Conservation (phyloP, 495 filamentous ascomycete species). For the Sordaria brevicollis region DNA sequence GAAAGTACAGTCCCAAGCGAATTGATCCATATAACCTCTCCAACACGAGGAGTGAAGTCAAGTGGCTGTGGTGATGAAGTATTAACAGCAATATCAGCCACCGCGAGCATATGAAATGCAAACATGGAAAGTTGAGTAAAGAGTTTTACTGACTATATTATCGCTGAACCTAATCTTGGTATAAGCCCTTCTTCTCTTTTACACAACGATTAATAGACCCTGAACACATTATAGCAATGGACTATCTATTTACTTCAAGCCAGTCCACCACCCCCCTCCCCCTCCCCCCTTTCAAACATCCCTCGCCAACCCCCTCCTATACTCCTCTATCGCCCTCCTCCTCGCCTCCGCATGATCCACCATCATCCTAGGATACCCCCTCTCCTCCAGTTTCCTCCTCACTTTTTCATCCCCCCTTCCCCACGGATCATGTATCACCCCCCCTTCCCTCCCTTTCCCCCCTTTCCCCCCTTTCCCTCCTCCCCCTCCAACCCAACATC, state of each 20-base stretch:
- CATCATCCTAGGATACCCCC: conserved; percentile 63
- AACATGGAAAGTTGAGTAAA: background rate
- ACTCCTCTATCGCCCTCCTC: conserved; percentile 56
- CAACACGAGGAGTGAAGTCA: too few species aligned
- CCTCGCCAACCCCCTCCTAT: conserved; percentile 44
- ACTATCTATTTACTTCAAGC: too few species aligned
- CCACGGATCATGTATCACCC: conserved; percentile 67
- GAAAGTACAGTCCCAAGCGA: too few species aligned
- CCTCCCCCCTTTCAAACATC: background rate
- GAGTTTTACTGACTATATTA: background rate
- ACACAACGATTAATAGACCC: too few species aligned
- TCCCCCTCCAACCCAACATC: conserved; percentile 42
- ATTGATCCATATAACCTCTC: too few species aligned
- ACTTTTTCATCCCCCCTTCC: conserved; percentile 46
- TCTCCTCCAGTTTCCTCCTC: conserved; percentile 47
- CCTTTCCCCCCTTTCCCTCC: conserved; percentile 10
- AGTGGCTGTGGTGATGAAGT: too few species aligned
- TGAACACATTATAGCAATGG: too few species aligned
- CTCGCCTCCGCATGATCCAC: conserved; percentile 63
- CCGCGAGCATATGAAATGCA: too few species aligned
- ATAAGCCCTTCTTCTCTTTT: too few species aligned
- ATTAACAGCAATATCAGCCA: too few species aligned
- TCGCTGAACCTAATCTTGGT: background rate
- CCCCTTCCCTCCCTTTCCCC: conserved; percentile 24
- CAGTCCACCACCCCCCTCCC: too few species aligned